Conservation (phyloP, 1,284 basidiomycete genomes). For the Ceratobasidium papillatum region DNA sequence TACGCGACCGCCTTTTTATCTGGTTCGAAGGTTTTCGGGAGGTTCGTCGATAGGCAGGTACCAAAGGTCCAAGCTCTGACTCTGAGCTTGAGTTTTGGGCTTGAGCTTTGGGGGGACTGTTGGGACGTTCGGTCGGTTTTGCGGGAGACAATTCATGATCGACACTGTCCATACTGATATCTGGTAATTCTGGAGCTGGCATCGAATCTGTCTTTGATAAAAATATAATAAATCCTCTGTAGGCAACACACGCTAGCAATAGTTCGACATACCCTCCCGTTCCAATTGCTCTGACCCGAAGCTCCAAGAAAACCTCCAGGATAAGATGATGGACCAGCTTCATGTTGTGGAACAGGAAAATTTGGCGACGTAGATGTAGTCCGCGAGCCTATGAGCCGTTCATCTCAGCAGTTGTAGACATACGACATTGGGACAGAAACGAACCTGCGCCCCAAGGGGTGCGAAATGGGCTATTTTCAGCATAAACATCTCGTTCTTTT, state of each 20-base stretch:
- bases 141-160: not conserved
- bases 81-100: not conserved
- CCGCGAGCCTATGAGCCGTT: not conserved
- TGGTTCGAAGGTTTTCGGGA: constrained; percentile 53
- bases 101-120: not conserved
- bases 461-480: constrained; percentile 21
- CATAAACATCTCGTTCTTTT: constrained; percentile 34
- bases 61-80: not conserved
- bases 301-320: constrained; percentile 14
- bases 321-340: constrained; percentile 8
- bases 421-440: constrained; percentile 4
- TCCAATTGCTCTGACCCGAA: not conserved
- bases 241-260: not conserved
- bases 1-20: not conserved
- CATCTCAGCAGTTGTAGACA: not conserved
- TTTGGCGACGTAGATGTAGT: not conserved
- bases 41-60: constrained; percentile 46
- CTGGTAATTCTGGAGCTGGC: constrained; percentile 17
- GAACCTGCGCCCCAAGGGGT: constrained; percentile 10
- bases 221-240: not conserved
- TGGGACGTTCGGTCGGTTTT: not conserved
- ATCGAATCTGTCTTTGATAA: constrained; percentile 14
- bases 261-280: constrained; percentile 15
- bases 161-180: constrained; percentile 29
- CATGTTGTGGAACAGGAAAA: constrained; percentile 18